Evolutionary conservation across 176 grass and related monocot genomes (phyloP), one percentile per base, ranked within the genome.

Genomic region (Themeda triandra): DNA sequence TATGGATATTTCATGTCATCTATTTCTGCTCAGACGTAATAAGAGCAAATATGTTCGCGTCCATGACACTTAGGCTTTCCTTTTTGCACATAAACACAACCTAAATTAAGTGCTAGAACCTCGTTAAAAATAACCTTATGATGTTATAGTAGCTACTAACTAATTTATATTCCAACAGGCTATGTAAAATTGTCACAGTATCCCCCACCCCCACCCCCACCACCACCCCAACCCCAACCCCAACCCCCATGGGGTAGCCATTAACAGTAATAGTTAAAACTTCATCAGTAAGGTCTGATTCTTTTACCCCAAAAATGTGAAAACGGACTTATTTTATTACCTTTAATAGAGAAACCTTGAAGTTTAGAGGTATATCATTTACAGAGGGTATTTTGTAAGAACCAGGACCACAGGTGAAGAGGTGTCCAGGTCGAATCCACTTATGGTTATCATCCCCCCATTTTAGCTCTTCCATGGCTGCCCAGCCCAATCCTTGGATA

Each of bases 401-500:
- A 31, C 93, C 96, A 63, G 96, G 96, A 37, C 96, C 96, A 77
- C 82, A 90, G 53, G 96, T 98, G 63, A 90, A 95, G 59, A 98
- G 90, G 77, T 93, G 80, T 30, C 96, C 96, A 40, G 96, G 93
- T 76, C 80, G 86, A 59, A 98, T 95, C 96, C 96, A 98, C 74
- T 92, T 93, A 75, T 98, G 96, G 85, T 82, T 80, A 56, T 87
- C 66, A 89, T 98, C 96, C 15, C 96, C 96, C 96, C 96, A 98
- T 92, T 98, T 98, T 41, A 98, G 83, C 83, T 98, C 96, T 82
- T 98, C 96, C 63, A 98, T 70, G 71, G 91, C 96, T 78, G 84
- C 80, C 96, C 96, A 98, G 60, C 96, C 96, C 88, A 98, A 82
- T 56, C 96, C 96, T 92, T 98, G 96, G 37, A 98, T 76, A 76